Percentiles rank a stretch among this genome's conserved stretches.
Conservation (phyloP, 306 rosid genomes). For the Vigna trinervia region DNA sequence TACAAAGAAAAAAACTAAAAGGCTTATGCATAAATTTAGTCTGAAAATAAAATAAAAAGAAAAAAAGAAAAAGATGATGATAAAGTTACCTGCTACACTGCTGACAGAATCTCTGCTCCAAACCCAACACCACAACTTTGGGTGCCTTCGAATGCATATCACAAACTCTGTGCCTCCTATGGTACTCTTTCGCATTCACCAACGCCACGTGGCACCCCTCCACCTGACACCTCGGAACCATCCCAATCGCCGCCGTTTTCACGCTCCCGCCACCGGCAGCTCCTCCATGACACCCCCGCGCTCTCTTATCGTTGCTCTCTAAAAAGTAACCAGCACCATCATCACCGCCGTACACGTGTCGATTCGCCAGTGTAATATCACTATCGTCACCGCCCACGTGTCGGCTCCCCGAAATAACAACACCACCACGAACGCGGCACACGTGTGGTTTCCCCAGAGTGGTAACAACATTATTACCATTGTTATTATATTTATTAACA, state of each 20-base stretch:
- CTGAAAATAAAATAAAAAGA: too few species aligned
- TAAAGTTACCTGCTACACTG: conserved; percentile 79
- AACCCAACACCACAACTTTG: conserved; percentile 67
- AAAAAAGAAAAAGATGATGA: background rate
- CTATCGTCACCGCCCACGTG: conserved; percentile 16
- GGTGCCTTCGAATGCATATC: conserved; percentile 90
- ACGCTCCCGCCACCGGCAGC: conserved; percentile 1
- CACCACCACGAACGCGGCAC: background rate
- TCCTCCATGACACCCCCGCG: conserved; percentile 40
- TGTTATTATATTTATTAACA: background rate
- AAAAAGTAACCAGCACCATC: background rate
- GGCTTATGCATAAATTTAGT: too few species aligned
- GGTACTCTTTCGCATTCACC: conserved; percentile 75
- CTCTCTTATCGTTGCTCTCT: conserved; percentile 45
- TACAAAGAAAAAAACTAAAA: too few species aligned
- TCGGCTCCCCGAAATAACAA: conserved; percentile 4
- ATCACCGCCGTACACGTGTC: background rate
- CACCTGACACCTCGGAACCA: conserved; percentile 79
- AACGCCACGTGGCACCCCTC: conserved; percentile 86
- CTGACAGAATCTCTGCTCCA: conserved; percentile 86
- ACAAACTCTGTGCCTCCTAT: conserved; percentile 85
- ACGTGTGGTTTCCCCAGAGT: background rate
- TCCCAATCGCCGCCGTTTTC: background rate
- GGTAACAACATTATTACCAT: too few species aligned
- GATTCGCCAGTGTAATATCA: too few species aligned